Conservation (phyloP, 768 basidiomycete species). For the Termitomyces sp. region DNA sequence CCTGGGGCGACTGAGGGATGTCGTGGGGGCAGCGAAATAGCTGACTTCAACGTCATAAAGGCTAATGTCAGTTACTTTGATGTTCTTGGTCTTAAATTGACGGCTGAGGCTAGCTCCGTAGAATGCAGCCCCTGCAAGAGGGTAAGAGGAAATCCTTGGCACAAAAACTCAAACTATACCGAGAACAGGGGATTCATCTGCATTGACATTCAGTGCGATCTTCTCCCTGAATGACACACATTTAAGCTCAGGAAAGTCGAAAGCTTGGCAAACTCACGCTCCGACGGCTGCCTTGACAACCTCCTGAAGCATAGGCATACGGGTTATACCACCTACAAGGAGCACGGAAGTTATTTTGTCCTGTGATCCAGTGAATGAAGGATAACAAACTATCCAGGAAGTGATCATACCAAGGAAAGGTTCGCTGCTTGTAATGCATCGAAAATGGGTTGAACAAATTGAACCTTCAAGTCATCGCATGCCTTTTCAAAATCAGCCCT, state of each 20-base stretch:
- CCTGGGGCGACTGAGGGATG: constrained; percentile 47
- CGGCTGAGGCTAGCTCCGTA: constrained; percentile 86
- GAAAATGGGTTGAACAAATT: constrained; percentile 67
- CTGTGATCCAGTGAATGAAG: constrained; percentile 32
- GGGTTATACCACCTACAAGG: constrained; percentile 85
- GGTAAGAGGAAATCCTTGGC: constrained; percentile 3
- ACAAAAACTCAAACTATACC: constrained; percentile 32
- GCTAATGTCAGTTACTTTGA: constrained; percentile 75
- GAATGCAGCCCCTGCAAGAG: constrained; percentile 65
- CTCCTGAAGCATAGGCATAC: constrained; percentile 89
- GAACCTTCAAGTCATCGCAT: constrained; percentile 59
- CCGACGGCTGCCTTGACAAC: constrained; percentile 78
- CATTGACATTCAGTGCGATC: constrained; percentile 93
- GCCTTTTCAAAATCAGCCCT: constrained; percentile 76
- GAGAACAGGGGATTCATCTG: constrained; percentile 93
- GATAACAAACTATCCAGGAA: not conserved
- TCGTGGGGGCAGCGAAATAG: constrained; percentile 62
- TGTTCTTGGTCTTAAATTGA: constrained; percentile 94
- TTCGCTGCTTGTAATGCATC: constrained; percentile 69
- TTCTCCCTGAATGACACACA: constrained; percentile 46
- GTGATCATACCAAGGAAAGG: constrained; percentile 53
- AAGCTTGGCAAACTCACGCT: constrained; percentile 44
- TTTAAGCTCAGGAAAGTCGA: not conserved
- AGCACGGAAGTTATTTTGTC: constrained; percentile 84
- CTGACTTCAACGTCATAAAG: constrained; percentile 76